Evolutionary conservation across 2,329 filamentous ascomycete genomes (phyloP).

Genomic region (Stromatinia cepivora): DNA sequence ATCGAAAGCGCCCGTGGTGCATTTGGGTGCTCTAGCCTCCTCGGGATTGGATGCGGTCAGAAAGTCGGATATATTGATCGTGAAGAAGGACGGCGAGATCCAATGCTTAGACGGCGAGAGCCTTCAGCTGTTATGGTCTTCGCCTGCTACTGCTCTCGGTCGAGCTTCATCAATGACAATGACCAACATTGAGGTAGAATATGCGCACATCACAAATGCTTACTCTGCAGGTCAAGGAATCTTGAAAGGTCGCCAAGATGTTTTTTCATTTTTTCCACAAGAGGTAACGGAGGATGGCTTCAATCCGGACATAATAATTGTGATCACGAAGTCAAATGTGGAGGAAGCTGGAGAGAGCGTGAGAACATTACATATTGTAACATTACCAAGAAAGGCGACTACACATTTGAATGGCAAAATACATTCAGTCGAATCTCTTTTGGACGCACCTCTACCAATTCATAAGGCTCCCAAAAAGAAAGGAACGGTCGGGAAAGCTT

Average conservation of each 20-base stretch:
- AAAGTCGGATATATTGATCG: conserved; percentile 50
- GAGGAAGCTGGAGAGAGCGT: conserved; percentile 8
- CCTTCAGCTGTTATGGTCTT: conserved; percentile 51
- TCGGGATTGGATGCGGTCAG: conserved; percentile 22
- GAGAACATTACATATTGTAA: conserved; percentile 39
- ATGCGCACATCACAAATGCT: conserved; percentile 39
- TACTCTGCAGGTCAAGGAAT: conserved; percentile 40
- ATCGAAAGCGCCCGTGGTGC: conserved; percentile 45
- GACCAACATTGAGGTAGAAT: conserved; percentile 41
- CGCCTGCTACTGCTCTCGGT: conserved; percentile 42
- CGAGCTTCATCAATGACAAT: conserved; percentile 41
- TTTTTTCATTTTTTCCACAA: conserved; percentile 53
- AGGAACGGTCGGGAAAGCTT: conserved; percentile 21
- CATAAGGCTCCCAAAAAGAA: conserved; percentile 20
- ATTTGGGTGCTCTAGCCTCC: conserved; percentile 43
- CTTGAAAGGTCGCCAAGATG: conserved; percentile 54
- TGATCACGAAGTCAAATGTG: conserved; percentile 42
- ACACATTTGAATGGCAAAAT: conserved; percentile 27
- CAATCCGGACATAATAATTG: conserved; percentile 55
- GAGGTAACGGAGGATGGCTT: conserved; percentile 47
- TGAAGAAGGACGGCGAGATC: conserved; percentile 62
- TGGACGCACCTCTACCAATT: conserved; percentile 33
- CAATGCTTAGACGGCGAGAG: conserved; percentile 60
- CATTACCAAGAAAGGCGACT: conserved; percentile 35
- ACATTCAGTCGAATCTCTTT: conserved; percentile 38